Percentiles rank a stretch among this genome's conserved stretches.
phyloP scores from a whole-genome alignment of 495 filamentous ascomycete species.

The Pyronema omphalodes region DNA sequence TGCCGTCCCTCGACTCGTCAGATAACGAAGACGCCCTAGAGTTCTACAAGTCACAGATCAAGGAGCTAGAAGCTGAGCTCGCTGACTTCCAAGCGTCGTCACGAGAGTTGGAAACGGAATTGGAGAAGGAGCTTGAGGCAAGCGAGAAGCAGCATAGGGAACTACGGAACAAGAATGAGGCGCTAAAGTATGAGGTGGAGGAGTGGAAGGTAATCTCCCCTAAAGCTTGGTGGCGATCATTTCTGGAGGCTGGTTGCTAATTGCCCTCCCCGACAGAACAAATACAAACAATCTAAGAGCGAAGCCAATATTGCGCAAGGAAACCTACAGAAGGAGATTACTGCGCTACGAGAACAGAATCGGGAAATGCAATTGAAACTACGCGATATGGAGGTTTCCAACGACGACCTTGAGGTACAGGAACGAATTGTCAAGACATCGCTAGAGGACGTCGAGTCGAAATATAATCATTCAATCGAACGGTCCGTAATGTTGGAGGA shows the following conservation, averaged over 20 bases:
- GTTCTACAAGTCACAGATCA: conserved; percentile 93
- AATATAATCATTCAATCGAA: conserved; percentile 88
- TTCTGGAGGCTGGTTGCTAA: not conserved
- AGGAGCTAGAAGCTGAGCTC: conserved; percentile 76
- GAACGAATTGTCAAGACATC: conserved; percentile 85
- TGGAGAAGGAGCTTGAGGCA: conserved; percentile 91
- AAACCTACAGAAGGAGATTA: conserved; percentile 86
- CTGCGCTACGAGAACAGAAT: conserved; percentile 65
- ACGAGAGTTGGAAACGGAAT: conserved; percentile 79
- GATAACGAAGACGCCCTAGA: conserved; percentile 49
- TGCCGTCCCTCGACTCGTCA: conserved; percentile 5
- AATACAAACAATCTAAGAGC: conserved; percentile 85
- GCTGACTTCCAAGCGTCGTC: conserved; percentile 88
- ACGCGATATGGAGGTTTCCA: conserved; percentile 89
- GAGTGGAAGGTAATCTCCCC: conserved; percentile 76
- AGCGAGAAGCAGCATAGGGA: conserved; percentile 81
- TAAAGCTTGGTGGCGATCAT: not conserved
- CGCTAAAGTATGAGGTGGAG: conserved; percentile 69
- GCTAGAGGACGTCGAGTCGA: conserved; percentile 89
- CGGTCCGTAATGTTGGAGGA: conserved; percentile 83
- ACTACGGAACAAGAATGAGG: conserved; percentile 71
- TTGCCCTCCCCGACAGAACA: conserved; percentile 40
- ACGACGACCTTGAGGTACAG: conserved; percentile 95
- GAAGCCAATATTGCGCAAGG: conserved; percentile 72
- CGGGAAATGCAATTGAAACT: conserved; percentile 63